Base-by-base conservation (phyloP, 1,284 basidiomycete species). In the Peniophora sp. region DNA sequence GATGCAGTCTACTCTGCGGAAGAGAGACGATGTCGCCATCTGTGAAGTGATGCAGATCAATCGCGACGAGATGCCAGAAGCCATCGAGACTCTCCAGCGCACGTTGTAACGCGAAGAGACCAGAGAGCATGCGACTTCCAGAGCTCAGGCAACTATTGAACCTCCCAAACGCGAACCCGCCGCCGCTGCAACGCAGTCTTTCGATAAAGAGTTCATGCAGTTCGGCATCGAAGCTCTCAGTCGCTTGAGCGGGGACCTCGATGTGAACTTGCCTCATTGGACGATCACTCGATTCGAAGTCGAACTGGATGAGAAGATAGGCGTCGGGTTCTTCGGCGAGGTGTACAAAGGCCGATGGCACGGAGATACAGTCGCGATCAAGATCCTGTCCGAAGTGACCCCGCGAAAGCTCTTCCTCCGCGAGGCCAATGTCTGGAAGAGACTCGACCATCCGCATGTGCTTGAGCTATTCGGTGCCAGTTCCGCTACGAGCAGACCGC, bases 241-340 rank as follows among this genome's bases (percentile, higher is more conserved):
- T 58, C 66, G 74, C 52, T 53, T 76, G 57, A 72, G 70, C 52
- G 41, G 55, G 37, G 60, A 60, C 8, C 48, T 51, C 1, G 63
- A 62, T 43, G 55, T 63, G 10, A 68, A 70, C 49, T 62, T 86
- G 35, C 83, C 84, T 1, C 74, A 70, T 54, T 86, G 84, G 85
- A 85, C 83, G 2, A 86, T 87, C 58, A 87, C 84, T 9, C 57
- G 77, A 50, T 83, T 81, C 56, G 83, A 86, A 63, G 74, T 85
- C 17, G 75, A 79, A 55, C 70, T 76, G 2, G 79, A 80, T 45
- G 63, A 68, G 54, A 78, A 78, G 63, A 79, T 87, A 54, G 81
- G 83, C 2, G 58, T 76, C 15, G 83, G 84, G 0, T 81, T 76
- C 66, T 83, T 85, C 64, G 79, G 79, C 15, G 76, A 83, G 53